These are phyloP conservation scores for Posidonia australis DNA, from an alignment of 106 monocot species.

Conservation along the genomic window DNA sequence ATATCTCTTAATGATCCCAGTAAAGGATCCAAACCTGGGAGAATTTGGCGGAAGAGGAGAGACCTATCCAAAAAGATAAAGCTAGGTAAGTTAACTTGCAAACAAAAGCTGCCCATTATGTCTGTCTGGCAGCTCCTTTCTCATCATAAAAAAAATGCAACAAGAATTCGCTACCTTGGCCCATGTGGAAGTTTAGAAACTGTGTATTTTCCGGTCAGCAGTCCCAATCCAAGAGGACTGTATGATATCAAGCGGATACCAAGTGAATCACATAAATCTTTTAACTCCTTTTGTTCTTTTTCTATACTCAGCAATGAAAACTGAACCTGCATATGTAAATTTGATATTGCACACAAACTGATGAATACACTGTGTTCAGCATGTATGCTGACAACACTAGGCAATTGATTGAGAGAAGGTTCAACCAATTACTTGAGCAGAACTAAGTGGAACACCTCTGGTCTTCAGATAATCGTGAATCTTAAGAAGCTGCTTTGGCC, in stretches of 20 bases:
- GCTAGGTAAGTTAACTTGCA: neutral
- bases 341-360: neutral
- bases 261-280: conserved; percentile 70
- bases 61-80: conserved; percentile 26
- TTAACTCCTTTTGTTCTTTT: conserved; percentile 74
- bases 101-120: neutral
- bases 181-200: conserved; percentile 61
- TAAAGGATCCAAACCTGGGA: conserved; percentile 72
- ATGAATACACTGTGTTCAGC: neutral
- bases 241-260: conserved; percentile 83
- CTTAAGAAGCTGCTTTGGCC: conserved; percentile 90
- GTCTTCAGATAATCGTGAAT: conserved; percentile 66
- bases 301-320: conserved; percentile 90
- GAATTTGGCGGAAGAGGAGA: conserved; percentile 77
- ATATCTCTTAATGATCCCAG: conserved; percentile 41
- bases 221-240: conserved; percentile 93
- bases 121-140: neutral
- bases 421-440: conserved; percentile 57
- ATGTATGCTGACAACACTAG: neutral
- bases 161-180: conserved; percentile 40
- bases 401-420: neutral
- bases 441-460: conserved; percentile 80
- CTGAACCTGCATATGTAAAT: conserved; percentile 54
- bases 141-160: neutral
- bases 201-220: conserved; percentile 90